These are phyloP conservation scores for Prototheca wickerhamii DNA, from an alignment of 163 green algal genomes.

Conservation along the genomic window DNA sequence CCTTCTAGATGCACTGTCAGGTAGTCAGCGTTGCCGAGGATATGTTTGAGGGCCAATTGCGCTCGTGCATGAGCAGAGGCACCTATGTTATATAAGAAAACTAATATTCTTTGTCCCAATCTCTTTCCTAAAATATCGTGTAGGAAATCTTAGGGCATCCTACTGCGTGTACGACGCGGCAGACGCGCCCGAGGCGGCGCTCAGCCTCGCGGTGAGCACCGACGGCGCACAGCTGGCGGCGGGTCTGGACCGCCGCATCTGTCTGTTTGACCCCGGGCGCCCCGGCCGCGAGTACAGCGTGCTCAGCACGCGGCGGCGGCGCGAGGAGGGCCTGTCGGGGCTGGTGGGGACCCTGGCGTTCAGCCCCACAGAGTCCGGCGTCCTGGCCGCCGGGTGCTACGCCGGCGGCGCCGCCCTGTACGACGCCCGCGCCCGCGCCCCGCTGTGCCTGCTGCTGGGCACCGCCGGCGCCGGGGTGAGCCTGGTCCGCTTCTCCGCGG, in stretches of 20 bases:
- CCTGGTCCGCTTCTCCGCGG: slow-evolving; percentile 71
- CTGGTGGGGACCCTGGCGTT: slow-evolving; percentile 75
- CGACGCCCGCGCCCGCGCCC: slow-evolving; percentile 29
- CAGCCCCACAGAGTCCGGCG: slow-evolving; percentile 31
- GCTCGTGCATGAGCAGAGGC: no score
- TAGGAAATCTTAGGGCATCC: slow-evolving; percentile 30
- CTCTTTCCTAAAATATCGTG: background rate
- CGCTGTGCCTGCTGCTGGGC: slow-evolving; percentile 54
- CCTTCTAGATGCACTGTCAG: slow-evolving; percentile 33
- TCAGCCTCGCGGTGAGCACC: slow-evolving; percentile 62
- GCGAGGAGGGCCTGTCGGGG: slow-evolving; percentile 23
- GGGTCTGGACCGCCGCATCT: slow-evolving; percentile 52
- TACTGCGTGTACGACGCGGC: slow-evolving; percentile 76
- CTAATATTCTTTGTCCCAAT: background rate
- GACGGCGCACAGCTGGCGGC: slow-evolving; percentile 46
- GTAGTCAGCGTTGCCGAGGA: background rate
- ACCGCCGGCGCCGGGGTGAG: slow-evolving; percentile 71
- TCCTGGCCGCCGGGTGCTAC: slow-evolving; percentile 74
- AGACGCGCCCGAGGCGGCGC: slow-evolving; percentile 74
- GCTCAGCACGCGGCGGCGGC: slow-evolving; percentile 29
- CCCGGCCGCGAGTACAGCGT: slow-evolving; percentile 53
- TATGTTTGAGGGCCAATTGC: background rate
- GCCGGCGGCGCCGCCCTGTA: slow-evolving; percentile 48
- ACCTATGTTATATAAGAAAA: no score
- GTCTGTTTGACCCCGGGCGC: slow-evolving; percentile 56